Base-by-base conservation (phyloP, 2,329 filamentous ascomycete genomes). In the Rugonectria rugulosa region DNA sequence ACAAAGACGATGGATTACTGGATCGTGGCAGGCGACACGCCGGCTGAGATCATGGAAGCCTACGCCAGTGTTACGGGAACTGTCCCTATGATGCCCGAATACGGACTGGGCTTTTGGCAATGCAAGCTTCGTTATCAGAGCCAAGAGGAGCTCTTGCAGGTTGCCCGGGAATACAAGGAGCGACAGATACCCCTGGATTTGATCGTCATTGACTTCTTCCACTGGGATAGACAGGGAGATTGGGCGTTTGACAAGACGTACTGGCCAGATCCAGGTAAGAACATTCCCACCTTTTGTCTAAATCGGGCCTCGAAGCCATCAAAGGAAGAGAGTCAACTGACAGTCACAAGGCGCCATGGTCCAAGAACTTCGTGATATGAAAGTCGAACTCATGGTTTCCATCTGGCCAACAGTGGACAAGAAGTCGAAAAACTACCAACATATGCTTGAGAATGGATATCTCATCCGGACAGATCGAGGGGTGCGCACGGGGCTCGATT, bases 171-270 rank as follows among this genome's bases (percentile, higher is more conserved):
- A 64, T 85, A 88, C 59, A 79, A 78, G 46, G 71, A 73, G 26
- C 73, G 84, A 1, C 66, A 81, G 0, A 67, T 89, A 14, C 86
- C 86, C 0, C 75, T 89, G 15, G 84, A 88, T 64, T 66, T 89
- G 3, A 88, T 89, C n/a, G 86, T 89, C 0, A 74, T 85, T 31
- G 87, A 89, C 63, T 89, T 85, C 68, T 89, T 89, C 67, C 86
- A 89, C 65, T 89, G 87, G 87, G 81, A 81, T 11, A 75, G 77
- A 7, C 85, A 89, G 65, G 87, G 87, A 6, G 87, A 89, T 51
- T 89, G 87, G 86, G 83, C 78, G 32, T 89, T 89, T 60, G 87
- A 90, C 63, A 72, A 78, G 0, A 77, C 76, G 1, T 88, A 82
- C 61, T 89, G 84, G 85, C 87, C 87, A 0, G 83, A 89, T 65